Conservation (phyloP, 371 early-diverging fungal species). For the Blakeslea trispora region DNA sequence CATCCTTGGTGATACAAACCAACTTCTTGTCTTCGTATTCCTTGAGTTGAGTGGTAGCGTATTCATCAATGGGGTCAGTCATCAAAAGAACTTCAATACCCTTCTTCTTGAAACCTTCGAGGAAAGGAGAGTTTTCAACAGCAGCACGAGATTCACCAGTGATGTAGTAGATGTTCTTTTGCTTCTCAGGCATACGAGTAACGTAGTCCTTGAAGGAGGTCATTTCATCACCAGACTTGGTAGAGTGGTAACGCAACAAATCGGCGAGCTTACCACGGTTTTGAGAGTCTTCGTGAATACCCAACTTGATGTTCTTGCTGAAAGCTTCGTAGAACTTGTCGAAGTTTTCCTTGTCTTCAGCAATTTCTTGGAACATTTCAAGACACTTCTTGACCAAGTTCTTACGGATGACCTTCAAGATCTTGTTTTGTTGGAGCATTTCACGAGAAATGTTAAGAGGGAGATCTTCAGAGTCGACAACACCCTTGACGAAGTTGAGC, state of each 20-base stretch:
- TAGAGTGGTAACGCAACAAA: slow-evolving; percentile 75
- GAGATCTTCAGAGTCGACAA: slow-evolving; percentile 85
- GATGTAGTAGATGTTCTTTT: slow-evolving; percentile 94
- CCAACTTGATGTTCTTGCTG: slow-evolving; percentile 75
- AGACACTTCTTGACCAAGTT: slow-evolving; percentile 79
- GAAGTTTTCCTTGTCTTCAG: slow-evolving; percentile 73
- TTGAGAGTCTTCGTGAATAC: slow-evolving; percentile 72
- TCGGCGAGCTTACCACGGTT: slow-evolving; percentile 70
- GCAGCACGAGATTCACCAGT: slow-evolving; percentile 96
- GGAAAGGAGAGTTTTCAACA: slow-evolving; percentile 97
- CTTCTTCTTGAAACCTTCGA: slow-evolving; percentile 97
- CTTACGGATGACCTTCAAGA: slow-evolving; percentile 79
- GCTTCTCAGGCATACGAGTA: slow-evolving; percentile 79
- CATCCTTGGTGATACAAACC: slow-evolving; percentile 98
- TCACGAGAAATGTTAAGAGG: slow-evolving; percentile 93
- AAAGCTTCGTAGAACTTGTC: slow-evolving; percentile 75
- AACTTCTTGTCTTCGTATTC: slow-evolving; percentile 99
- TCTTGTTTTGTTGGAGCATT: slow-evolving; percentile 79
- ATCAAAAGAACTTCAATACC: slow-evolving; percentile 96
- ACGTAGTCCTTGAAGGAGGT: slow-evolving; percentile 80
- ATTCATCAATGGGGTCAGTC: slow-evolving; percentile 95
- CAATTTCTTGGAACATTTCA: slow-evolving; percentile 74
- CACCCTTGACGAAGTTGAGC: slow-evolving; percentile 69
- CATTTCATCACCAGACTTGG: slow-evolving; percentile 64
- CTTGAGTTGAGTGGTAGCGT: slow-evolving; percentile 96